These are phyloP conservation scores for Mortierella sp. DNA, from an alignment of 371 early-diverging fungal species.

Conservation along the genomic window DNA sequence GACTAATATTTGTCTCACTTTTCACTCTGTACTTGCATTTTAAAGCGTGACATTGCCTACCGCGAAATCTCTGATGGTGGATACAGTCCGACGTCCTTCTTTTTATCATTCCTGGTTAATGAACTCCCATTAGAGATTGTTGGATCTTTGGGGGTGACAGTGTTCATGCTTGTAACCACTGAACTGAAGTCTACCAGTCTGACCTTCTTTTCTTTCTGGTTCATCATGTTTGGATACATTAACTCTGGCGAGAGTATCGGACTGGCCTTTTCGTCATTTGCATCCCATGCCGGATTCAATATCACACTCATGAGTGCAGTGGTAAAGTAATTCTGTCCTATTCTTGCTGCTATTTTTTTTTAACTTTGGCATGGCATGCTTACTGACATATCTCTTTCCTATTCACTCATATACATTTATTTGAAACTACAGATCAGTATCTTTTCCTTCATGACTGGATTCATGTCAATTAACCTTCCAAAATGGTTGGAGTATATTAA, in stretches of 20 bases:
- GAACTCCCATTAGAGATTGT: conserved; percentile 43
- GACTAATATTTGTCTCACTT: neutral
- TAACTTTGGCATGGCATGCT: neutral
- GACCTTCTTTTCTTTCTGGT: conserved; percentile 54
- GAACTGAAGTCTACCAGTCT: conserved; percentile 32
- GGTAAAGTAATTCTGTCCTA: conserved; percentile 10
- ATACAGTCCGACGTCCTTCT: conserved; percentile 48
- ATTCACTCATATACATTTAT: neutral
- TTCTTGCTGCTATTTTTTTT: neutral
- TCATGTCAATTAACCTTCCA: conserved; percentile 42
- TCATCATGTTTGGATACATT: conserved; percentile 55
- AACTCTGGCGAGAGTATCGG: conserved; percentile 55
- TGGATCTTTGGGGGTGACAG: conserved; percentile 40
- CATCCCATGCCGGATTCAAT: conserved; percentile 48
- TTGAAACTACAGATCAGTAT: conserved; percentile 33
- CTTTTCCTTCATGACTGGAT: conserved; percentile 55
- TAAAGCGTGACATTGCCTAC: conserved; percentile 49
- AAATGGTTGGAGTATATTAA: conserved; percentile 34
- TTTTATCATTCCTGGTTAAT: conserved; percentile 45
- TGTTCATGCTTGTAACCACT: conserved; percentile 47
- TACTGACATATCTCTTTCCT: neutral
- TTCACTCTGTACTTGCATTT: neutral
- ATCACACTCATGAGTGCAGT: conserved; percentile 53
- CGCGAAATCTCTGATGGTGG: conserved; percentile 52
- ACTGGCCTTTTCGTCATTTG: conserved; percentile 45